Evolutionary conservation across 306 rosid species (phyloP).

Genomic region (Purshia tridentata): DNA sequence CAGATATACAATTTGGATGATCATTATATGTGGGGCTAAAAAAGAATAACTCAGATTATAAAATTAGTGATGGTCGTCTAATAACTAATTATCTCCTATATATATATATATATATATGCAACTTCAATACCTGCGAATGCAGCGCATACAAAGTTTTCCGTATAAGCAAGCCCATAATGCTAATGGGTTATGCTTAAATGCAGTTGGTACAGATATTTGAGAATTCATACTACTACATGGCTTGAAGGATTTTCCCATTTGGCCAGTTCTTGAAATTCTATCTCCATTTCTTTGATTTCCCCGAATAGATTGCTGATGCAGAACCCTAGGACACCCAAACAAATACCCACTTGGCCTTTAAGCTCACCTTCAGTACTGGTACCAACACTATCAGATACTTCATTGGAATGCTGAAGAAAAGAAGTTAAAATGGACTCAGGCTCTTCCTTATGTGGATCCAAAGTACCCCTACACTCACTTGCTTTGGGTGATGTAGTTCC

Average conservation of each 20-base stretch:
- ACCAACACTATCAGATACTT: constrained; percentile 32
- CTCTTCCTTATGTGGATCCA: constrained; percentile 37
- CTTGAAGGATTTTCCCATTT: constrained; percentile 58
- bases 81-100: no score
- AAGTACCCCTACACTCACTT: constrained; percentile 5
- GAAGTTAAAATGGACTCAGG: constrained; percentile 41
- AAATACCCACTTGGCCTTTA: constrained; percentile 44
- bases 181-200: no score
- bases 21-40: no score
- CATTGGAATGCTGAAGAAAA: constrained; percentile 46
- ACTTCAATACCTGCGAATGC: no score
- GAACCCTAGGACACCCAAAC: constrained; percentile 62
- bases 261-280: constrained; percentile 48
- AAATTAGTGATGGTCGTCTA: no score
- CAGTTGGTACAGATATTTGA: background rate
- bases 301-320: constrained; percentile 50
- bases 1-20: no score
- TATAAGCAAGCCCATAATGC: background rate
- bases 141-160: no score
- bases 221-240: constrained; percentile 39
- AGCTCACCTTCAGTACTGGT: constrained; percentile 31
- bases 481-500: constrained; percentile 34
- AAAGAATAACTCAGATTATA: no score
- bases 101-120: no score
- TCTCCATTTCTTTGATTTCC: constrained; percentile 51